phyloP scores from a whole-genome alignment of 768 basidiomycete genomes.

The Boletales sp. region DNA sequence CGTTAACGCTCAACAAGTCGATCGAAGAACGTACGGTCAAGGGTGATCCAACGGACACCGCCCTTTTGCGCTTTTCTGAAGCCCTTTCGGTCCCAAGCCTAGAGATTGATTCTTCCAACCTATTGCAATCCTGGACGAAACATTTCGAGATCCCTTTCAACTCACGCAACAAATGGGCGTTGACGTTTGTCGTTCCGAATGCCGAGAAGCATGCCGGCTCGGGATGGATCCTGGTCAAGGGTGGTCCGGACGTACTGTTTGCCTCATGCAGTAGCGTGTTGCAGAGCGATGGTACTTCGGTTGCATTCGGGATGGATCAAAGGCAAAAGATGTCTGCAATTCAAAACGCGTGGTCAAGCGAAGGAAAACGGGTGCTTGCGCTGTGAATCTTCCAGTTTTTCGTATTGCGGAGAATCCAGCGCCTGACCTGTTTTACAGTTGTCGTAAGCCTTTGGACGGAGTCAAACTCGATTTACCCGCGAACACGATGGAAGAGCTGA shows the following conservation, averaged over 20 bases:
- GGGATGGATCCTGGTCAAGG: conserved; percentile 47
- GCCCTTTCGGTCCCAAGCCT: conserved; percentile 19
- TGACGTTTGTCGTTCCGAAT: conserved; percentile 34
- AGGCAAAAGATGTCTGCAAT: conserved; percentile 19
- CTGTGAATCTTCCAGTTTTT: conserved; percentile 23
- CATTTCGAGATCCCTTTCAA: conserved; percentile 41
- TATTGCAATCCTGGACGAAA: conserved; percentile 20
- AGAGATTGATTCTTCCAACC: conserved; percentile 15
- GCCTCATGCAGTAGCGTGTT: conserved; percentile 34
- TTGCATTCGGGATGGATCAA: conserved; percentile 28
- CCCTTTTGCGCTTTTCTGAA: conserved; percentile 48
- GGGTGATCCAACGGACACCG: conserved; percentile 52
- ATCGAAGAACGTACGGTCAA: conserved; percentile 33
- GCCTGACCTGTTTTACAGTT: conserved; percentile 11
- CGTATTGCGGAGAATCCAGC: neutral
- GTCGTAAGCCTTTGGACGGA: conserved; percentile 27
- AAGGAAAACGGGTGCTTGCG: conserved; percentile 53
- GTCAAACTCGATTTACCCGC: conserved; percentile 18
- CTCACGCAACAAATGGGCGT: conserved; percentile 56
- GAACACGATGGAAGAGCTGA: conserved; percentile 36
- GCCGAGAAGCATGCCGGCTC: conserved; percentile 3
- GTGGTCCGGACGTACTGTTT: conserved; percentile 55
- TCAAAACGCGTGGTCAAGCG: conserved; percentile 42
- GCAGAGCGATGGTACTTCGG: conserved; percentile 27
- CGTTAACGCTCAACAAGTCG: conserved; percentile 18